Evolutionary conservation across 2,329 filamentous ascomycete genomes (phyloP).

Genomic region (Epichloe amarillans): DNA sequence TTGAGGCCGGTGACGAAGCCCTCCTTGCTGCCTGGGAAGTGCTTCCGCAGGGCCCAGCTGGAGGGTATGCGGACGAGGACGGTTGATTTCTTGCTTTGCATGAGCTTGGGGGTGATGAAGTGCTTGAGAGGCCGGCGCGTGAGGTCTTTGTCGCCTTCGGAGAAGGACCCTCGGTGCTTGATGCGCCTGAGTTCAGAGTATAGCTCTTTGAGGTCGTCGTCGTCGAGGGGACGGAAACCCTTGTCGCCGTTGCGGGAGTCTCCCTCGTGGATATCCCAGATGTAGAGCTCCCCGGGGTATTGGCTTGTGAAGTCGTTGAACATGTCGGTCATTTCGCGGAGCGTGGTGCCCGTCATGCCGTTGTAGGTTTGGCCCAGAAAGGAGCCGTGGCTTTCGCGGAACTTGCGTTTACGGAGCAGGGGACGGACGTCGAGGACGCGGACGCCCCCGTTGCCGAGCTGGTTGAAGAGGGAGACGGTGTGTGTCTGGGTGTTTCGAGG

Average conservation of each 20-base stretch:
- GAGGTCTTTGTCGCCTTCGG: constrained; percentile 11
- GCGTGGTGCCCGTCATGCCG: constrained; percentile 14
- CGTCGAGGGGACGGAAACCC: not conserved
- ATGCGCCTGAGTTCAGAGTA: constrained; percentile 12
- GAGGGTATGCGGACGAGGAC: constrained; percentile 18
- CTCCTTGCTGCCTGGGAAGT: constrained; percentile 13
- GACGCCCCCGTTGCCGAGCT: constrained; percentile 16
- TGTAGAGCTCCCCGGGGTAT: constrained; percentile 20
- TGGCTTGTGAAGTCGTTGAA: constrained; percentile 17
- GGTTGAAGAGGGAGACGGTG: constrained; percentile 9
- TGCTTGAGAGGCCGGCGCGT: constrained; percentile 12
- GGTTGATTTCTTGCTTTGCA: constrained; percentile 7
- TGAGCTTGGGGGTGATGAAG: constrained; percentile 11
- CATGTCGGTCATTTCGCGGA: constrained; percentile 15
- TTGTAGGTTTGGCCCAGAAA: constrained; percentile 7
- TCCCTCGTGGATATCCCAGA: constrained; percentile 16
- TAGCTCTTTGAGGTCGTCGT: constrained; percentile 6
- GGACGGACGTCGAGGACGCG: constrained; percentile 19
- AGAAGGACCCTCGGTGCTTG: constrained; percentile 11
- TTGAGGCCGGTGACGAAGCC: constrained; percentile 16
- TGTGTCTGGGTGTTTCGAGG: constrained; percentile 14
- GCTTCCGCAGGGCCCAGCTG: constrained; percentile 8
- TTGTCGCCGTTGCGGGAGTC: constrained; percentile 4
- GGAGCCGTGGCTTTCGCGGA: constrained; percentile 12
- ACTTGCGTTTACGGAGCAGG: not conserved